A percentile compares a stretch with the other conserved stretches of the same genome.
Evolutionary conservation across 345 rosid species (phyloP).

Genomic region (Pugionium cornutum): DNA sequence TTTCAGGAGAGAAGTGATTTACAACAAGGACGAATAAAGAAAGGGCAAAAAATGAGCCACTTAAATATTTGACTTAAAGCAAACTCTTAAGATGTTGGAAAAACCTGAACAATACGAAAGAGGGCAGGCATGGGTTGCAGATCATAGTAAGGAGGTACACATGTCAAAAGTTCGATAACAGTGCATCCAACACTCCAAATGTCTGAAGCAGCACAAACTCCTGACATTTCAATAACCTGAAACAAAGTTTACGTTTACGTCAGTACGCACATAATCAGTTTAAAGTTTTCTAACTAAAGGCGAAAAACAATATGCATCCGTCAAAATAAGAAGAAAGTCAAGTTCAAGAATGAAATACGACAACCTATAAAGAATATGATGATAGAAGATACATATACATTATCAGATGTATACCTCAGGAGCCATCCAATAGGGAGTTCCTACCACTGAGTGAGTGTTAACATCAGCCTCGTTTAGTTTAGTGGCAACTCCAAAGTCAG

Average conservation of each 20-base stretch:
- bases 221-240: slow-evolving; percentile 98
- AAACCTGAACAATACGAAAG: slow-evolving; percentile 97
- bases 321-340: slow-evolving; percentile 9
- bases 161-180: slow-evolving; percentile 92
- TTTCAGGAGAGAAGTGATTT: slow-evolving; percentile 6
- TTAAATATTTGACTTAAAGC: slow-evolving; percentile 1
- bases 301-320: slow-evolving; percentile 1
- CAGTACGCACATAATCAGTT: slow-evolving; percentile 20
- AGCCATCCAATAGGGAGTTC: slow-evolving; percentile 99
- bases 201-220: slow-evolving; percentile 99
- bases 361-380: slow-evolving; percentile 1
- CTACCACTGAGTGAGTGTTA: slow-evolving; percentile 97
- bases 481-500: slow-evolving; percentile 99
- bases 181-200: slow-evolving; percentile 99
- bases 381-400: not conserved
- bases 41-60: not conserved
- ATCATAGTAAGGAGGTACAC: slow-evolving; percentile 98
- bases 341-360: slow-evolving; percentile 2
- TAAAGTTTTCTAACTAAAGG: not conserved
- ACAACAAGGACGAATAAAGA: slow-evolving; percentile 13
- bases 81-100: slow-evolving; percentile 24
- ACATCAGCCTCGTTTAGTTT: slow-evolving; percentile 97
- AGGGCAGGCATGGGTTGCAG: slow-evolving; percentile 99
- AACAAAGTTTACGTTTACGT: slow-evolving; percentile 16
- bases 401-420: slow-evolving; percentile 72